A percentile compares a stretch with the other conserved stretches of the same genome.
These are phyloP conservation scores for Tylopilus sp. DNA, from an alignment of 1,284 basidiomycete species.

Conservation along the genomic window DNA sequence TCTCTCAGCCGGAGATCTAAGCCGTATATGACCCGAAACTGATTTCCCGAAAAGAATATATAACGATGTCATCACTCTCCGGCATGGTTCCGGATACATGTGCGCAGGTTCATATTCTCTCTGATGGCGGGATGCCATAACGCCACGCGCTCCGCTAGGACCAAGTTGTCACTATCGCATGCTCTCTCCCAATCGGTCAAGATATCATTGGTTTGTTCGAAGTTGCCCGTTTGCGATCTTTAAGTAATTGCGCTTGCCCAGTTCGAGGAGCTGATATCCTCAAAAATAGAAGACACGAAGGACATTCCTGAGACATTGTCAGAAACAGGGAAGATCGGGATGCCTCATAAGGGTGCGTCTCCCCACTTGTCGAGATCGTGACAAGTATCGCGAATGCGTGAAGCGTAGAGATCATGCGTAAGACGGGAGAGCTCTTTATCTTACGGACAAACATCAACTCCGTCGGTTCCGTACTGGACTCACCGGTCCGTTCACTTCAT, in stretches of 20 bases:
- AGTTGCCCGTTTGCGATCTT: constrained; percentile 10
- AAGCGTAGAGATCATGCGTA: constrained; percentile 87
- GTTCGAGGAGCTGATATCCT: constrained; percentile 91
- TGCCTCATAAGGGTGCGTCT: constrained; percentile 66
- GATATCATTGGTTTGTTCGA: constrained; percentile 70
- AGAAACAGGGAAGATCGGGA: constrained; percentile 92
- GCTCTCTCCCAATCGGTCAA: constrained; percentile 95
- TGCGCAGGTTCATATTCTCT: constrained; percentile 39
- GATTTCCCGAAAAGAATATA: constrained; percentile 66
- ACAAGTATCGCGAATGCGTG: constrained; percentile 16
- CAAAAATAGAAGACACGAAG: constrained; percentile 95
- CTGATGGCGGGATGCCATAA: constrained; percentile 17
- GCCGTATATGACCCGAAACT: constrained; percentile 6
- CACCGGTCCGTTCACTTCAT: constrained; percentile 60
- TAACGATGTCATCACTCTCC: constrained; percentile 96
- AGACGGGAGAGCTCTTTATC: constrained; percentile 94
- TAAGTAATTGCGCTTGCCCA: constrained; percentile 27
- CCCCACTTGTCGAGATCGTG: neutral
- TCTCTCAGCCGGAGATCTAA: constrained; percentile 9
- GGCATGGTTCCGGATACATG: constrained; percentile 95
- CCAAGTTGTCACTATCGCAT: constrained; percentile 92
- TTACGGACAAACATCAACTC: constrained; percentile 93
- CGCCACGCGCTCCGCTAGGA: constrained; percentile 51
- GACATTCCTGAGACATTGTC: constrained; percentile 93
- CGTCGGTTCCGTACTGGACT: constrained; percentile 93